phyloP scores from a whole-genome alignment of 805 yeast species.

The Candida chauliodis region DNA sequence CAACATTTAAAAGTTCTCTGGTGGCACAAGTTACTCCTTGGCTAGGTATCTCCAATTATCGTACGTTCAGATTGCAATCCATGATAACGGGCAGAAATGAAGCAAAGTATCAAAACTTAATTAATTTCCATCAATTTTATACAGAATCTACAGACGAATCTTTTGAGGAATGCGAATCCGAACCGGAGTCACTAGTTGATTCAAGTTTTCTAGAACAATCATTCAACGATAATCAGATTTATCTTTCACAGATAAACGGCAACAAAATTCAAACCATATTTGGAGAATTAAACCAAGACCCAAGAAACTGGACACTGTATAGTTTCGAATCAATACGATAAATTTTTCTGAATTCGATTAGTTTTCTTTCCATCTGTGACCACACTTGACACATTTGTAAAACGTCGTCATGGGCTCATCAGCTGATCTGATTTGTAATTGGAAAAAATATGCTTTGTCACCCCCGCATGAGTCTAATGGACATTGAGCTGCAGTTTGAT shows the following conservation, averaged over 20 bases:
- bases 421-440: slow-evolving; percentile 93
- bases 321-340: slow-evolving; percentile 7
- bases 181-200: slow-evolving; percentile 1
- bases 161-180: slow-evolving; percentile 1
- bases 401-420: slow-evolving; percentile 99
- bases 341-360: neutral
- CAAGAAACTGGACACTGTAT: slow-evolving; percentile 13
- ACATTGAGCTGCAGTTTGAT: slow-evolving; percentile 91
- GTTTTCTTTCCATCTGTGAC: slow-evolving; percentile 96
- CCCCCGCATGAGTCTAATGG: slow-evolving; percentile 84
- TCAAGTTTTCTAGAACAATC: slow-evolving; percentile 8
- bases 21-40: slow-evolving; percentile 30
- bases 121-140: slow-evolving; percentile 20
- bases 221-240: slow-evolving; percentile 2
- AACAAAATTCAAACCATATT: slow-evolving; percentile 2
- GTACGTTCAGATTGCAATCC: slow-evolving; percentile 22
- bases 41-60: slow-evolving; percentile 16
- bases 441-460: slow-evolving; percentile 93
- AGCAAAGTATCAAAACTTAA: slow-evolving; percentile 16
- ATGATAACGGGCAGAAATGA: slow-evolving; percentile 26
- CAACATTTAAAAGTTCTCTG: slow-evolving; percentile 17
- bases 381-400: slow-evolving; percentile 90
- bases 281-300: slow-evolving; percentile 8
- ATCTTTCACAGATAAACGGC: slow-evolving; percentile 1
- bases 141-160: slow-evolving; percentile 4